Conservation (phyloP, 2,329 filamentous ascomycete genomes). For the Microcyclosporella mali region DNA sequence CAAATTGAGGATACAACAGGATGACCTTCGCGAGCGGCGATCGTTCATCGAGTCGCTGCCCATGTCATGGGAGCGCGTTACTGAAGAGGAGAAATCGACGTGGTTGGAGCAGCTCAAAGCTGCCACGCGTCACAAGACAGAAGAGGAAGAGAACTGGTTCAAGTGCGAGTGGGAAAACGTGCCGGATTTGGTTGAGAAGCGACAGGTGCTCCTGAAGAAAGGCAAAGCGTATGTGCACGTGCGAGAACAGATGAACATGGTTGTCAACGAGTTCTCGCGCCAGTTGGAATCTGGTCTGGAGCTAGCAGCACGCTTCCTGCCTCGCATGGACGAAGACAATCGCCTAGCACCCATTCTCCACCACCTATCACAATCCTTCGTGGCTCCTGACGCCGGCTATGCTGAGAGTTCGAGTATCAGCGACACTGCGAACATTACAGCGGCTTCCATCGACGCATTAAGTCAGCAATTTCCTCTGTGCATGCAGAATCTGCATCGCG, state of each 20-base stretch:
- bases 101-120: conserved; percentile 58
- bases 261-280: conserved; percentile 76
- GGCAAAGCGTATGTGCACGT: conserved; percentile 90
- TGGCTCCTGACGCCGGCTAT: conserved; percentile 81
- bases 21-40: conserved; percentile 65
- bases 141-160: conserved; percentile 83
- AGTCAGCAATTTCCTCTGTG: conserved; percentile 82
- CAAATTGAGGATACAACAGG: conserved; percentile 69
- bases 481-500: conserved; percentile 86
- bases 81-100: conserved; percentile 70
- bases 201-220: conserved; percentile 67
- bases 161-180: conserved; percentile 96
- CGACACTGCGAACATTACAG: conserved; percentile 67
- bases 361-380: conserved; percentile 92
- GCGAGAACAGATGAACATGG: conserved; percentile 80
- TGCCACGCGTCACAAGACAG: conserved; percentile 46
- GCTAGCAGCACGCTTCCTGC: conserved; percentile 84
- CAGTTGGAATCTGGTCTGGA: conserved; percentile 77
- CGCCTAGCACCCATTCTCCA: conserved; percentile 69
- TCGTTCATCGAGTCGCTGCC: conserved; percentile 71
- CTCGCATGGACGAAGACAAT: conserved; percentile 92
- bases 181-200: conserved; percentile 76
- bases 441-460: conserved; percentile 71
- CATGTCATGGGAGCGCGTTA: conserved; percentile 77
- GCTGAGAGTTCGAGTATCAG: conserved; percentile 53